phyloP scores from a whole-genome alignment of 352 stramenopile genomes.

The Aphanomyces euteiches region DNA sequence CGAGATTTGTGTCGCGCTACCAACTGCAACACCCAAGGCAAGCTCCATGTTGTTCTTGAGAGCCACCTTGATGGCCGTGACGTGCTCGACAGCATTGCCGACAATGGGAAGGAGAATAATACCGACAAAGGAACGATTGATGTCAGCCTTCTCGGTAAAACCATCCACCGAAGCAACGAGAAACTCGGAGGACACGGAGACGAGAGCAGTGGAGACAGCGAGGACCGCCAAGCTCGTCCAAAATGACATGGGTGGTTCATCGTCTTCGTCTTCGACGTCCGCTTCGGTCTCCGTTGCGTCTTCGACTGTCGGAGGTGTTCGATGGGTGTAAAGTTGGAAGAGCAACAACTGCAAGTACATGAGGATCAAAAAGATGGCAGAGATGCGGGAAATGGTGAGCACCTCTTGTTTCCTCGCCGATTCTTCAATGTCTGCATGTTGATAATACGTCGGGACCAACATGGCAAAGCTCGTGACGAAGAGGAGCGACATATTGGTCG shows the following conservation, averaged over 20 bases:
- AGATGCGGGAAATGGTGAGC: constrained; percentile 33
- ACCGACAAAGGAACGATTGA: constrained; percentile 38
- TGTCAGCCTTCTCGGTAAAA: constrained; percentile 27
- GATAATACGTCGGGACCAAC: constrained; percentile 59
- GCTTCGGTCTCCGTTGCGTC: not conserved
- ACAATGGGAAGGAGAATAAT: constrained; percentile 88
- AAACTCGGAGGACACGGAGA: constrained; percentile 76
- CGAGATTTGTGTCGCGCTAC: constrained; percentile 82
- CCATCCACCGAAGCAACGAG: constrained; percentile 39
- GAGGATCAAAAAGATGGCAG: constrained; percentile 35
- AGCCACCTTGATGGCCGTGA: constrained; percentile 81
- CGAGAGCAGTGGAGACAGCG: constrained; percentile 59
- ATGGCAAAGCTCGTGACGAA: constrained; percentile 64
- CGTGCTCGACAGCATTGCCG: constrained; percentile 88
- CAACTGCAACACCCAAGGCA: constrained; percentile 84
- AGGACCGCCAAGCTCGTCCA: constrained; percentile 48
- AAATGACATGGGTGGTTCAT: constrained; percentile 53
- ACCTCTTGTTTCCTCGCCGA: constrained; percentile 37
- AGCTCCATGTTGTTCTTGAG: constrained; percentile 92
- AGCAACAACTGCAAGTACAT: constrained; percentile 75
- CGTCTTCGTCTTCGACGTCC: constrained; percentile 21
- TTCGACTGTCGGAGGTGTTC: not conserved
- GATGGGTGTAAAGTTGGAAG: constrained; percentile 55
- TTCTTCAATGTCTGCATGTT: constrained; percentile 5
- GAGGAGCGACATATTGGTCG: constrained; percentile 70